Evolutionary conservation across 768 basidiomycete species (phyloP), one percentile per base, ranked within the genome.

Genomic region (Tricholoma matsutake): DNA sequence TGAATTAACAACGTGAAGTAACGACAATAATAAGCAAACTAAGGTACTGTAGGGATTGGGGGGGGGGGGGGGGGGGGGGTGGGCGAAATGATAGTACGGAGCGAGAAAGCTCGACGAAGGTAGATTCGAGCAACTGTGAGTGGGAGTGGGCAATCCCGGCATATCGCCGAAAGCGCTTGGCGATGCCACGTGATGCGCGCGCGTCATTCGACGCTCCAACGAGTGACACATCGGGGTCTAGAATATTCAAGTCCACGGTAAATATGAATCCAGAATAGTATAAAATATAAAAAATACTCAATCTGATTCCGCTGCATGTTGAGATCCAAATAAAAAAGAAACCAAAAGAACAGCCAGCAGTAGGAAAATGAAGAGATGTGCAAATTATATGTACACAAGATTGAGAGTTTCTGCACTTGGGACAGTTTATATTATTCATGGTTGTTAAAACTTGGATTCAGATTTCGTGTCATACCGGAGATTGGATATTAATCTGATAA

Each of bases 201-300:
- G n/a, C n/a, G n/a, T n/a, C n/a, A n/a, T n/a, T n/a, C n/a, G n/a
- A n/a, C n/a, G n/a, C n/a, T n/a, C n/a, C n/a, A n/a, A n/a, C n/a
- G n/a, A n/a, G 22, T 87, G 83, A 22, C 45, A 47, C 45, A 47
- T 47, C 18, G 8, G 45, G 3, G 22, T 47, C 49, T 51, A 20
- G 6, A 9, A 20, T 51, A 51, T 51, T 51, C 16, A 31, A 31
- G 49, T 29, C 49, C 16, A n/a, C 29, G 3, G 11, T 51, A 51
- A 51, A 51, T 51, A 29, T n/a, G 18, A 51, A 16, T 51, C 25
- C 49, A 25, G 20, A 51, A 51, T 31, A 29, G 28, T 22, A 49
- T 25, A 25, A 49, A 25, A 13, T 49, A 14, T 49, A 51, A 51
- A 28, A 51, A 51, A 51, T 51, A 31, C 6, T 4, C 25, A n/a